phyloP scores from a whole-genome alignment of 208 protist genomes.

The Wallacemonas sp. region DNA sequence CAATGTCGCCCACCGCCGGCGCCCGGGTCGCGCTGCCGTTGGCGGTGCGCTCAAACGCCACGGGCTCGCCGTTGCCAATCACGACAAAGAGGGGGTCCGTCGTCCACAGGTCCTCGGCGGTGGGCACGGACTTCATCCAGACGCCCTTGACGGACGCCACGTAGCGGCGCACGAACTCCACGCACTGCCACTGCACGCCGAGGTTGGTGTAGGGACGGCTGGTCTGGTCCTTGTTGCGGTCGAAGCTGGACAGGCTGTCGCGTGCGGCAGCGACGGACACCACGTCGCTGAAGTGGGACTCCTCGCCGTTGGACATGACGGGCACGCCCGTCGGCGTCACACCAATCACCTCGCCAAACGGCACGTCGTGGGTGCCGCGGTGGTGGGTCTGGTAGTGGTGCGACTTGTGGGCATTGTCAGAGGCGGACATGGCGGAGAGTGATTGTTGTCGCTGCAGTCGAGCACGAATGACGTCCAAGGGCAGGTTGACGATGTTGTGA shows the following conservation, averaged over 20 bases:
- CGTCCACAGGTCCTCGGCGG: conserved; percentile 58
- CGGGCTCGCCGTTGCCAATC: conserved; percentile 27
- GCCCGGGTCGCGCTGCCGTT: conserved; percentile 36
- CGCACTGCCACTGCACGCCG: conserved; percentile 69
- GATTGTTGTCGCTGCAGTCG: conserved; percentile 16
- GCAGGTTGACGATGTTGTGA: conserved; percentile 21
- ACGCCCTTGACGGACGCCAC: conserved; percentile 67
- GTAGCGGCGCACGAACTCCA: conserved; percentile 78
- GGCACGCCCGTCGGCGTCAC: conserved; percentile 64
- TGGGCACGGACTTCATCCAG: conserved; percentile 55
- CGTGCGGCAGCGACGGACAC: conserved; percentile 37
- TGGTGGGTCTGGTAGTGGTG: conserved; percentile 41
- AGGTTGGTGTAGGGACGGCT: conserved; percentile 35
- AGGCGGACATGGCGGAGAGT: background rate
- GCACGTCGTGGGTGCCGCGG: conserved; percentile 45
- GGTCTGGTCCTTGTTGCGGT: background rate
- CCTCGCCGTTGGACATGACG: conserved; percentile 73
- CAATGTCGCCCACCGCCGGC: conserved; percentile 49
- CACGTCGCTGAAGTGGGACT: conserved; percentile 54
- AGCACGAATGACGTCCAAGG: conserved; percentile 26
- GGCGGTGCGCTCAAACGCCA: conserved; percentile 29
- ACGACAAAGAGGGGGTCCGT: conserved; percentile 27
- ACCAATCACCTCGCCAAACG: conserved; percentile 65
- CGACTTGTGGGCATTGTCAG: conserved; percentile 21
- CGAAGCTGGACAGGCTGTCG: conserved; percentile 43